Evolutionary conservation across 495 filamentous ascomycete genomes (phyloP).

Genomic region (Neurospora sp.): DNA sequence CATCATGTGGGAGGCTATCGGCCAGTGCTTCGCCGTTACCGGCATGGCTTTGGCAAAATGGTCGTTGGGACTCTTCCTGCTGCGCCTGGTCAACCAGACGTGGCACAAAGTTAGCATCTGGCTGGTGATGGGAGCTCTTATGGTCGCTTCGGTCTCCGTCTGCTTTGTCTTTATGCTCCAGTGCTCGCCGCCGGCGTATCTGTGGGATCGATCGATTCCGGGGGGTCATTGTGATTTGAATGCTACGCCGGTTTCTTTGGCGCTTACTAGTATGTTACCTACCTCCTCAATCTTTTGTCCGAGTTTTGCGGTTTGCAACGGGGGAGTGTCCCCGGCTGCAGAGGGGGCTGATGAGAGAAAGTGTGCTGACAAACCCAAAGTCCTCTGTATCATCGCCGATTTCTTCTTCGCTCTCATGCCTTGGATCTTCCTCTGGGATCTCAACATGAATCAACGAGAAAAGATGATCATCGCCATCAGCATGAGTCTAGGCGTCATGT

Average conservation of each 20-base stretch:
- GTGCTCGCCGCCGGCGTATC: constrained; percentile 27
- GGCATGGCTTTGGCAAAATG: constrained; percentile 31
- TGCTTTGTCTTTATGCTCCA: constrained; percentile 38
- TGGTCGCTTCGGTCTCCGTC: constrained; percentile 3
- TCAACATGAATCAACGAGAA: constrained; percentile 36
- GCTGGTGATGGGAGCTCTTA: constrained; percentile 10
- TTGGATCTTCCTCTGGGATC: constrained; percentile 38
- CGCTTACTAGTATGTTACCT: constrained; percentile 7
- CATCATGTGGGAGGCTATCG: constrained; percentile 28
- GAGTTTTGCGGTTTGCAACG: background rate
- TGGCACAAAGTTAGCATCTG: constrained; percentile 26
- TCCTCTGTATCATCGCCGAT: constrained; percentile 19
- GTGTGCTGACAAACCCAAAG: background rate
- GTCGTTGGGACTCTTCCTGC: constrained; percentile 30
- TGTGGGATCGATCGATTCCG: constrained; percentile 19
- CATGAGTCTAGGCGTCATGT: constrained; percentile 42
- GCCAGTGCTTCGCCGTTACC: constrained; percentile 28
- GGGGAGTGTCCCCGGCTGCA: background rate
- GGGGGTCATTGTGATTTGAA: constrained; percentile 6
- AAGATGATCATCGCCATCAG: constrained; percentile 37
- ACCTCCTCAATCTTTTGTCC: background rate
- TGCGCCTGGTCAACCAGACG: constrained; percentile 23
- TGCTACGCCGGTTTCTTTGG: constrained; percentile 7
- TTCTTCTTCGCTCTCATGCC: constrained; percentile 38
- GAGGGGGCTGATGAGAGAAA: background rate